These are phyloP conservation scores for Adansonia digitata DNA, from an alignment of 345 rosid genomes.

Conservation along the genomic window DNA sequence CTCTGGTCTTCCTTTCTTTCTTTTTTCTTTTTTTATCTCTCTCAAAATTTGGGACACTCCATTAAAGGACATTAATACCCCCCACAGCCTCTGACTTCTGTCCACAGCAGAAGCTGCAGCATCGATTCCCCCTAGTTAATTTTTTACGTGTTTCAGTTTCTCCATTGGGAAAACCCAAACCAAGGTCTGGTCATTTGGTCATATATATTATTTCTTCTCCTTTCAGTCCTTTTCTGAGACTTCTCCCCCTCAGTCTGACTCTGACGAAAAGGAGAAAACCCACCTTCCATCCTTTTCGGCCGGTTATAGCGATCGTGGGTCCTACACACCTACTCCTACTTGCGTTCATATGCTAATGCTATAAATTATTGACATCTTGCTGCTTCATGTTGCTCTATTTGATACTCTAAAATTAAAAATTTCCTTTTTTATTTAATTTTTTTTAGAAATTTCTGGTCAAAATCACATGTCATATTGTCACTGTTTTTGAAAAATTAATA, in stretches of 20 bases:
- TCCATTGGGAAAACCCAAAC: slow-evolving; percentile 10
- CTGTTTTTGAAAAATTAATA: too few relatives aligned
- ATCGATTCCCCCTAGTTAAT: too few relatives aligned
- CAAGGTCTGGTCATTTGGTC: slow-evolving; percentile 19
- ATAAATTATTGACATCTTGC: background rate
- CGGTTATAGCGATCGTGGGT: background rate
- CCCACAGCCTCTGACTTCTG: slow-evolving; percentile 7
- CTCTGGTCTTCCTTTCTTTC: too few relatives aligned
- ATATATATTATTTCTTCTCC: background rate
- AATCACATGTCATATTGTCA: too few relatives aligned
- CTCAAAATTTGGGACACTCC: background rate
- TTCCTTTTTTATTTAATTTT: too few relatives aligned
- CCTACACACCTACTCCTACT: background rate
- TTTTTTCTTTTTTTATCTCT: background rate
- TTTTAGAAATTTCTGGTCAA: too few relatives aligned
- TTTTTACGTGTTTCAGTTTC: background rate
- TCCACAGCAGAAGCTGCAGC: background rate
- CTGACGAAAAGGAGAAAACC: slow-evolving; percentile 15
- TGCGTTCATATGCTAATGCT: background rate
- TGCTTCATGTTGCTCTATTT: background rate
- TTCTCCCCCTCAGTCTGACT: background rate
- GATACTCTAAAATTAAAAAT: too few relatives aligned
- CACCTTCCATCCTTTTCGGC: slow-evolving; percentile 1
- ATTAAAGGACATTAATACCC: slow-evolving; percentile 13
- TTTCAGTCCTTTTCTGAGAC: slow-evolving; percentile 8